phyloP scores from a whole-genome alignment of 2,329 filamentous ascomycete genomes.

The Rugonectria rugulosa region DNA sequence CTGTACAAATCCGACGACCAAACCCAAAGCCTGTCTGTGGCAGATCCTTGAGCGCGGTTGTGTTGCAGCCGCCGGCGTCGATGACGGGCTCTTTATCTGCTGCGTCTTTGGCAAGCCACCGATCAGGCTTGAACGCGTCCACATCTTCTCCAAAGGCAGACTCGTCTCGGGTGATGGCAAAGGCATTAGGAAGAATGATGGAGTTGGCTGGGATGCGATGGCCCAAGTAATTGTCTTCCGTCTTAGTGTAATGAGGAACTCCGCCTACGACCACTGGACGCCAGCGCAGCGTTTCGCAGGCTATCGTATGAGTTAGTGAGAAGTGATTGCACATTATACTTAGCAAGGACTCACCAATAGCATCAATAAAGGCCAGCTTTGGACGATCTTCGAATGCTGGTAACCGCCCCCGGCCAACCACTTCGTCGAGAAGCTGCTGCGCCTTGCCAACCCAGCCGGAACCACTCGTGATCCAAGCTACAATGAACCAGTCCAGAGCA shows the following conservation, averaged over 20 bases:
- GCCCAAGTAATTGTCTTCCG: conserved; percentile 47
- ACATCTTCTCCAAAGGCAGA: conserved; percentile 49
- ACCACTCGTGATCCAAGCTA: conserved; percentile 39
- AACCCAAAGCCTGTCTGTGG: conserved; percentile 55
- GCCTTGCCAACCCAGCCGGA: conserved; percentile 43
- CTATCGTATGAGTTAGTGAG: not conserved
- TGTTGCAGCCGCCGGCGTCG: conserved; percentile 19
- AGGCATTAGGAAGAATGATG: conserved; percentile 52
- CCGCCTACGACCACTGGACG: conserved; percentile 47
- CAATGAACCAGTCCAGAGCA: conserved; percentile 43
- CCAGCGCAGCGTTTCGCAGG: conserved; percentile 53
- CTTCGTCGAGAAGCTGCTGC: conserved; percentile 49
- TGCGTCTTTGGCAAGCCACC: conserved; percentile 38
- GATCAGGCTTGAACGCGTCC: conserved; percentile 43
- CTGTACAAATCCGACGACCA: conserved; percentile 53
- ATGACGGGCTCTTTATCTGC: conserved; percentile 10
- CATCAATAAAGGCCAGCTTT: conserved; percentile 52
- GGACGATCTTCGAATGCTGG: conserved; percentile 49
- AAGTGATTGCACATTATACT: no score
- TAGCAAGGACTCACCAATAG: conserved; percentile 48
- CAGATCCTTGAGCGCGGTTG: conserved; percentile 35
- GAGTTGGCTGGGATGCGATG: conserved; percentile 53
- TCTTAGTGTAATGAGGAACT: conserved; percentile 49
- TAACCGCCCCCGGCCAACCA: conserved; percentile 49
- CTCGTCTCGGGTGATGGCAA: conserved; percentile 47